A percentile compares a stretch with the other conserved stretches of the same genome.
phyloP scores from a whole-genome alignment of 768 basidiomycete species.

The Termitomyces sp. region DNA sequence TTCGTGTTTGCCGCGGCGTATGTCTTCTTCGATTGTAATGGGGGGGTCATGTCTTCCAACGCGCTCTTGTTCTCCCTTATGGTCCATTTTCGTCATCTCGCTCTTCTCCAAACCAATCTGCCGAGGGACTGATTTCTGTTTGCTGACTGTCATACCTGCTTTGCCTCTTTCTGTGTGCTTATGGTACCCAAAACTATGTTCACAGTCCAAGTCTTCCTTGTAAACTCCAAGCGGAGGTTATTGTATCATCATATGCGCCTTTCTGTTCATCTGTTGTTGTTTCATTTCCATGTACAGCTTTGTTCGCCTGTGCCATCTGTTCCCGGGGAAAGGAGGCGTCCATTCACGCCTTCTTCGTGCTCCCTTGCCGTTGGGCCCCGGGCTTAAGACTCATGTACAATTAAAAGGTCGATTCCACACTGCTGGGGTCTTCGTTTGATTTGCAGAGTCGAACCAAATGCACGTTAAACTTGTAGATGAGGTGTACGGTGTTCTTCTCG shows the following conservation, averaged over 20 bases:
- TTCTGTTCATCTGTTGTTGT: background rate
- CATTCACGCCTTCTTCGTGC: constrained; percentile 4
- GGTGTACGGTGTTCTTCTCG: background rate
- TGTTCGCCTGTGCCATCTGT: constrained; percentile 1
- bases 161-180: background rate
- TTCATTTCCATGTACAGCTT: background rate
- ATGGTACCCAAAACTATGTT: background rate
- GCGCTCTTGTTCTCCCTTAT: background rate
- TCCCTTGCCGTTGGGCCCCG: constrained; percentile 13
- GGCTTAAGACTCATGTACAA: constrained; percentile 10
- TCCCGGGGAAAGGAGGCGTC: constrained; percentile 1
- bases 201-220: background rate
- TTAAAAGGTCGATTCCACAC: background rate
- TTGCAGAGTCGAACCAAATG: constrained; percentile 1
- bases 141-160: background rate
- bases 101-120: background rate
- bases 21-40: background rate
- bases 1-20: too few relatives aligned
- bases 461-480: background rate
- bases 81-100: background rate
- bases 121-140: background rate
- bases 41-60: background rate
- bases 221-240: background rate
- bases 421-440: background rate
- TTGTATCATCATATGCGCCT: background rate